These are phyloP conservation scores for Linum usitatissimum DNA, from an alignment of 345 rosid genomes.

Conservation along the genomic window DNA sequence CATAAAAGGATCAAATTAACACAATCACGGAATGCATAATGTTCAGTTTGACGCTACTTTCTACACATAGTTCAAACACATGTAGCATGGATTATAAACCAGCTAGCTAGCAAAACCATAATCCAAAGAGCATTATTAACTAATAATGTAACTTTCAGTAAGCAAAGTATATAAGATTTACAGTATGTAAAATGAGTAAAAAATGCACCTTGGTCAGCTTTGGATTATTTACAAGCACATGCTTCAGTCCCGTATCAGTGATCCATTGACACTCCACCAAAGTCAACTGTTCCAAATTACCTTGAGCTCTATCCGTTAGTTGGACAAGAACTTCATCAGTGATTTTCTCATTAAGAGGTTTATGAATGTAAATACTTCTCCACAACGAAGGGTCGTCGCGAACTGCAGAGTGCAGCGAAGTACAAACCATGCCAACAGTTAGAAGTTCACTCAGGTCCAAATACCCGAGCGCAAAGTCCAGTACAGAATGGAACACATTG, in stretches of 20 bases:
- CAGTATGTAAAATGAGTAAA: background rate
- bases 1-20: constrained; percentile 10
- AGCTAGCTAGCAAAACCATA: constrained; percentile 1
- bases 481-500: constrained; percentile 16
- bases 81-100: too few relatives aligned
- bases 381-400: constrained; percentile 9
- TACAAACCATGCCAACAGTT: constrained; percentile 15
- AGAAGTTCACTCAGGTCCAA: constrained; percentile 71
- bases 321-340: constrained; percentile 14
- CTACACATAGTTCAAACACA: too few relatives aligned
- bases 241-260: constrained; percentile 28
- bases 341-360: constrained; percentile 9
- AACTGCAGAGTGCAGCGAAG: constrained; percentile 13
- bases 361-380: constrained; percentile 13
- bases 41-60: too few relatives aligned
- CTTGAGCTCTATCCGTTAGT: constrained; percentile 15
- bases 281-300: constrained; percentile 14
- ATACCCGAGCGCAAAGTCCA: constrained; percentile 46
- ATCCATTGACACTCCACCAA: constrained; percentile 10
- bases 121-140: background rate
- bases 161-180: too few relatives aligned
- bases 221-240: constrained; percentile 51
- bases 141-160: too few relatives aligned
- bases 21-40: too few relatives aligned
- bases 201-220: constrained; percentile 53